Percentiles rank a stretch among this genome's conserved stretches.
Conservation (phyloP, 768 basidiomycete genomes). For the Cubamyces sp. region DNA sequence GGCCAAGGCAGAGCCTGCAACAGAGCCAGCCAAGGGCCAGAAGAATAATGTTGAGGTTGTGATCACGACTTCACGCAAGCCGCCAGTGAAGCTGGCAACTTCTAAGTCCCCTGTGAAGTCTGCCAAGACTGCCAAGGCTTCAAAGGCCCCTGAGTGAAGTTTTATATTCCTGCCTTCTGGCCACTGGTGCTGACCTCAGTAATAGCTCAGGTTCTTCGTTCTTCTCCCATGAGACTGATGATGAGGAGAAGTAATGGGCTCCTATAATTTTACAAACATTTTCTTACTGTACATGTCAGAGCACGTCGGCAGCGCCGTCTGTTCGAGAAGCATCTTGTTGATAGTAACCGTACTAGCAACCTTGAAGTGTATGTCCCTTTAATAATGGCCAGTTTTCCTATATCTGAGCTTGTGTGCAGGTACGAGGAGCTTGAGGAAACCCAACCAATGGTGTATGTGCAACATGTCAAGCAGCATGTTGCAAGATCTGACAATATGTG, state of each 20-base stretch:
- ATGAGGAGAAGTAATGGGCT: neutral
- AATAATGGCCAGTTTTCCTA: neutral
- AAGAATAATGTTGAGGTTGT: too few species aligned
- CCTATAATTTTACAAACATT: neutral
- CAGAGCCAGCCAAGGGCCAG: too few species aligned
- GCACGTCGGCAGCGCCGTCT: neutral
- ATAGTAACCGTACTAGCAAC: neutral
- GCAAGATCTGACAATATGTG: neutral
- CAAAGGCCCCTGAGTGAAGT: conserved; percentile 1
- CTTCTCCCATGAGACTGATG: neutral
- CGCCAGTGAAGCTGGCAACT: neutral
- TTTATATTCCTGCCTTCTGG: neutral
- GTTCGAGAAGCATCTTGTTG: neutral
- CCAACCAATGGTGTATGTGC: too few species aligned
- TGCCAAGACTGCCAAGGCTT: neutral
- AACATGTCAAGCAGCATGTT: neutral
- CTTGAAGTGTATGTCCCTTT: conserved; percentile 3
- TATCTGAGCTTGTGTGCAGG: neutral
- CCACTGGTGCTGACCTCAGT: neutral
- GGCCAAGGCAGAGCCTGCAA: too few species aligned
- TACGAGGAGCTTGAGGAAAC: neutral
- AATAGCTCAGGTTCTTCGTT: neutral
- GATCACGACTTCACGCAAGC: too few species aligned
- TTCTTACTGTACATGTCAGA: neutral
- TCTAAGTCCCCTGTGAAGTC: neutral